Conservation (phyloP, 2,329 filamentous ascomycete species). For the Exophiala lecanii-corni region DNA sequence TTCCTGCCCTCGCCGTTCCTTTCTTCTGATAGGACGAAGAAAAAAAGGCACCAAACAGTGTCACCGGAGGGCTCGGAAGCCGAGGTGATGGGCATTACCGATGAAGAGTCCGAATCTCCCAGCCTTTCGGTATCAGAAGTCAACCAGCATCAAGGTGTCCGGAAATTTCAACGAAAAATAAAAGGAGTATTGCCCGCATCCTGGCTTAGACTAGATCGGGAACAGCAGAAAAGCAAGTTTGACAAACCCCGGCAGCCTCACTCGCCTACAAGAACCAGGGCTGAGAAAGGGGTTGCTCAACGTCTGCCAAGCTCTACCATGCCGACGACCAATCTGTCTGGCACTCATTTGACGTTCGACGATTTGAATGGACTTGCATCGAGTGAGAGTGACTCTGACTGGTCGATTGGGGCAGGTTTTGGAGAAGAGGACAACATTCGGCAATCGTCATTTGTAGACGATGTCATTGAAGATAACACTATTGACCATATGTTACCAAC, state of each 20-base stretch:
- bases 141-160: conserved; percentile 24
- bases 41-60: conserved; percentile 23
- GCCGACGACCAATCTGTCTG: neutral
- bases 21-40: conserved; percentile 16
- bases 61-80: conserved; percentile 21
- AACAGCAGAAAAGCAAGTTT: conserved; percentile 9
- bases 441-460: no score
- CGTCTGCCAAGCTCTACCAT: conserved; percentile 5
- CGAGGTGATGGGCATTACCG: conserved; percentile 17
- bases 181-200: conserved; percentile 48
- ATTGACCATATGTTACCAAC: conserved; percentile 29
- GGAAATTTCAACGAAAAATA: conserved; percentile 37
- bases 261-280: conserved; percentile 12
- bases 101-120: conserved; percentile 4
- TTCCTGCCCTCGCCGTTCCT: conserved; percentile 21
- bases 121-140: neutral
- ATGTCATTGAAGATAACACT: conserved; percentile 28
- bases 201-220: conserved; percentile 28
- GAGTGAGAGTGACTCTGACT: conserved; percentile 11
- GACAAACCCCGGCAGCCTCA: conserved; percentile 5
- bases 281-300: conserved; percentile 22
- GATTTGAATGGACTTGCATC: conserved; percentile 4
- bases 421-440: no score
- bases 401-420: no score
- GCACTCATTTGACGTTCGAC: conserved; percentile 3